These are phyloP conservation scores for Myriosclerotinia scirpicola DNA, from an alignment of 2,329 filamentous ascomycete species.

Conservation along the genomic window DNA sequence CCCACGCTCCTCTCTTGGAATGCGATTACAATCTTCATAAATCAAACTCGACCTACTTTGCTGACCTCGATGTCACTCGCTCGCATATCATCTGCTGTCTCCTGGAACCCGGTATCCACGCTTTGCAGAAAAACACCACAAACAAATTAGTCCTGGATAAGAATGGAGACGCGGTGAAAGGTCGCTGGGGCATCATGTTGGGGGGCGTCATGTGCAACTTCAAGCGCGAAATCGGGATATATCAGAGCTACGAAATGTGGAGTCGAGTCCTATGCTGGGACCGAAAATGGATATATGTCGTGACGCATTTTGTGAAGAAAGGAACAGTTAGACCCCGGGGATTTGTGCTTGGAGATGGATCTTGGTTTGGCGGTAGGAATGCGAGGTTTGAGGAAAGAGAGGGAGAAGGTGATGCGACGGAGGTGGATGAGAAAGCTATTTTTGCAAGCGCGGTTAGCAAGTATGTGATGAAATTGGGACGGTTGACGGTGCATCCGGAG, in stretches of 20 bases:
- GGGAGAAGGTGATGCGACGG: slow-evolving; percentile 39
- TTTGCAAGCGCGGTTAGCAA: slow-evolving; percentile 73
- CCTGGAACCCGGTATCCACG: slow-evolving; percentile 57
- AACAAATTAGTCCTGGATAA: slow-evolving; percentile 49
- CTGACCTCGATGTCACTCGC: slow-evolving; percentile 70
- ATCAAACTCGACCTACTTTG: slow-evolving; percentile 69
- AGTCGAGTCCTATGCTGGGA: slow-evolving; percentile 72
- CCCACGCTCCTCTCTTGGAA: slow-evolving; percentile 60
- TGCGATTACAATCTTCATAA: slow-evolving; percentile 75
- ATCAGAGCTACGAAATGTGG: slow-evolving; percentile 72
- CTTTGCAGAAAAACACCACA: slow-evolving; percentile 50
- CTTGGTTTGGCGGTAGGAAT: slow-evolving; percentile 43
- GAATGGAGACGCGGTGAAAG: slow-evolving; percentile 50
- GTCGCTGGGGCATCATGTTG: slow-evolving; percentile 62
- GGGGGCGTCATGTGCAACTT: slow-evolving; percentile 74
- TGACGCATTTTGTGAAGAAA: slow-evolving; percentile 70
- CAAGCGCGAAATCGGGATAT: slow-evolving; percentile 69
- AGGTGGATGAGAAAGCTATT: slow-evolving; percentile 60
- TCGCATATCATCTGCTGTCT: slow-evolving; percentile 75
- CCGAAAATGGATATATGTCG: slow-evolving; percentile 76
- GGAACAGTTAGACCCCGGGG: slow-evolving; percentile 56
- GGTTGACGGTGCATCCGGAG: slow-evolving; percentile 82
- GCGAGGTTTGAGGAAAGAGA: slow-evolving; percentile 46
- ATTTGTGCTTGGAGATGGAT: slow-evolving; percentile 45
- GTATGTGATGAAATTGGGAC: slow-evolving; percentile 79